phyloP scores from a whole-genome alignment of 345 rosid genomes.

The Euphorbia peplus region DNA sequence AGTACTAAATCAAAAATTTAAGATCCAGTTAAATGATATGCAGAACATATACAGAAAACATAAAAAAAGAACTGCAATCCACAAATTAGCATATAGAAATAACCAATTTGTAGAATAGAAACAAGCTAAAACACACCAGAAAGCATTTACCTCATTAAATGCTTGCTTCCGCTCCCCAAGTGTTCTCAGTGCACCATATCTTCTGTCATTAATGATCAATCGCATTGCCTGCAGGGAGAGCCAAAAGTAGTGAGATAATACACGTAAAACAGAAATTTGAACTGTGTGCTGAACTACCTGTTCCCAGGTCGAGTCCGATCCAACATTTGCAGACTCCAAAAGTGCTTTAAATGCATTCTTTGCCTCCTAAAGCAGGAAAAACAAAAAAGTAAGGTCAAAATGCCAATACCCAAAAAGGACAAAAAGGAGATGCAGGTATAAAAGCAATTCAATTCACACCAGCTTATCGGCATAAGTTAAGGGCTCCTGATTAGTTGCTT shows the following conservation, averaged over 20 bases:
- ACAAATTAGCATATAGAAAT: constrained; percentile 13
- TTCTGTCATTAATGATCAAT: constrained; percentile 75
- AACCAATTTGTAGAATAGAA: background rate
- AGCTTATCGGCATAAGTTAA: constrained; percentile 56
- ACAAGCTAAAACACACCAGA: constrained; percentile 5
- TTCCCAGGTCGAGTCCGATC: constrained; percentile 97
- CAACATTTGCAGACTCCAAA: constrained; percentile 74
- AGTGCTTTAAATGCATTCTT: constrained; percentile 76
- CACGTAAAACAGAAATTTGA: constrained; percentile 6
- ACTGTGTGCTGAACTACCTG: constrained; percentile 50
- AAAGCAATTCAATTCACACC: constrained; percentile 35
- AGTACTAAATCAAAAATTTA: constrained; percentile 47
- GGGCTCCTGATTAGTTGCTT: constrained; percentile 50
- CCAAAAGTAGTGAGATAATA: constrained; percentile 23
- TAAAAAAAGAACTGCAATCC: constrained; percentile 8
- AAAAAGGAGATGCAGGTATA: constrained; percentile 6
- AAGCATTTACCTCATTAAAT: constrained; percentile 68
- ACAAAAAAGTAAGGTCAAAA: constrained; percentile 8
- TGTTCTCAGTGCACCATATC: constrained; percentile 86
- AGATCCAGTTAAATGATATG: constrained; percentile 8
- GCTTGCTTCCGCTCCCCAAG: constrained; percentile 96
- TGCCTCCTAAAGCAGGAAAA: constrained; percentile 56
- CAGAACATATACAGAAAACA: constrained; percentile 8
- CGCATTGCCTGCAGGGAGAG: constrained; percentile 67
- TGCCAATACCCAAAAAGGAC: constrained; percentile 19